A percentile compares a stretch with the other conserved stretches of the same genome.
These are phyloP conservation scores for Globisporangium uncinulatum DNA, from an alignment of 352 stramenopile genomes.

Conservation along the genomic window DNA sequence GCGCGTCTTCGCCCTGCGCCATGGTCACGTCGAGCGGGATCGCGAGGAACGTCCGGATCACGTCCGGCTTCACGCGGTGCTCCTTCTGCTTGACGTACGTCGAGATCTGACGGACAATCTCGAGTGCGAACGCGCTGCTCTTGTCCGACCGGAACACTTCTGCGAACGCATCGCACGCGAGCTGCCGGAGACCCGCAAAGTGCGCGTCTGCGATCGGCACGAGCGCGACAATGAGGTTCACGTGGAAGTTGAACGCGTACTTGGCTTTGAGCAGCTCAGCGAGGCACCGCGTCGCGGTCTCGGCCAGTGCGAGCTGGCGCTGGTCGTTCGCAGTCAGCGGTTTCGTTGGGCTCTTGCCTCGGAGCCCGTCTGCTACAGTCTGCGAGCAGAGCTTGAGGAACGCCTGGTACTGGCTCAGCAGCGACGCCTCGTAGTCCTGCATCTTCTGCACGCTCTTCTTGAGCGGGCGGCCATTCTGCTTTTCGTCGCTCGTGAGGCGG, in stretches of 20 bases:
- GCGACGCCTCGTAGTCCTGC: slow-evolving; percentile 69
- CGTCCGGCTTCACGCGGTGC: slow-evolving; percentile 67
- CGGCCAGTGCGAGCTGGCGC: slow-evolving; percentile 48
- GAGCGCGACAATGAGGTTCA: slow-evolving; percentile 78
- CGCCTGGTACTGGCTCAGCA: slow-evolving; percentile 82
- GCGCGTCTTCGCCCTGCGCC: slow-evolving; percentile 73
- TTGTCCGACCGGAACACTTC: slow-evolving; percentile 77
- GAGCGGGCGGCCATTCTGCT: slow-evolving; percentile 66
- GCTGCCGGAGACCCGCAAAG: slow-evolving; percentile 42
- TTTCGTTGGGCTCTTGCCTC: slow-evolving; percentile 45
- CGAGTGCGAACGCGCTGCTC: slow-evolving; percentile 46
- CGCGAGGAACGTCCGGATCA: slow-evolving; percentile 68
- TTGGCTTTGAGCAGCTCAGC: slow-evolving; percentile 76
- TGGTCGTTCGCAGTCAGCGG: slow-evolving; percentile 26
- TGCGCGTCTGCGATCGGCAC: slow-evolving; percentile 73
- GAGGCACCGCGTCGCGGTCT: slow-evolving; percentile 71
- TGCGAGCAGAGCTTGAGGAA: slow-evolving; percentile 75
- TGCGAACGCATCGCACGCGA: slow-evolving; percentile 62
- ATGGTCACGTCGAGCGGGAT: slow-evolving; percentile 86
- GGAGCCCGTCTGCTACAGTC: slow-evolving; percentile 52
- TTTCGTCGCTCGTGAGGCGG: slow-evolving; percentile 82
- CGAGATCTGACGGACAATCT: slow-evolving; percentile 82
- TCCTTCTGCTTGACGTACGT: slow-evolving; percentile 83
- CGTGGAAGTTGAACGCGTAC: slow-evolving; percentile 84
- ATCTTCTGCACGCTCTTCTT: slow-evolving; percentile 88